Base-by-base conservation (phyloP, 148 eudicot species). In the Rhododendron ferrugineum region DNA sequence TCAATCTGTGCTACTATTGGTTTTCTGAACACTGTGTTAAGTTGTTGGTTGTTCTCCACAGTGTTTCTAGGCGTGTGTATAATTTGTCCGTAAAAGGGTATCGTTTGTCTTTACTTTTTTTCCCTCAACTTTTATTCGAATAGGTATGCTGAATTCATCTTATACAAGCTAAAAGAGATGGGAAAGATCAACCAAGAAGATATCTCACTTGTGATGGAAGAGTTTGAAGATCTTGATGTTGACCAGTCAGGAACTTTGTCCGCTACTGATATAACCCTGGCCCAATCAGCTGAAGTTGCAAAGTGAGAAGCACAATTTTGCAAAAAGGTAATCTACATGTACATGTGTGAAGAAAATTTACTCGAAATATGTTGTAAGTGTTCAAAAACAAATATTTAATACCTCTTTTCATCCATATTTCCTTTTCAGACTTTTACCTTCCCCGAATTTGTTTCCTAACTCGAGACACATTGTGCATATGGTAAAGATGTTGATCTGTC, bases 121-220 rank as follows among this genome's bases (percentile, higher is more conserved):
- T 58, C 44, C n/a, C 14, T 88, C 3, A 16, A 32, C 54, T 86
- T 70, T 20, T 28, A 28, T 81, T 73, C 80, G 20, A 3, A 81
- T 82, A 96, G 98, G 86, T 94, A 95, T 85, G 97, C 98, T 72
- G 98, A 96, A 80, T 94, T 94, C 84, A 81, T 90, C 5, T 28
- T 94, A 70, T 92, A 87, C 83, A 94, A 93, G 91, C 93, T 93
- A 7, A 94, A 94, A 86, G 94, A 96, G 92, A 93, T 94, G 96
- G 94, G 95, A 62, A 94, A 94, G 91, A 92, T 94, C 75, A 90
- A 73, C 58, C 88, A 90, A 76, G 93, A 92, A 77, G 98, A 96
- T 82, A 78, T 96, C 50, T 26, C 90, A n/a, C 85, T 88, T 42
- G 79, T 93, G 46, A 75, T 93, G 91, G 83, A 92, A 49, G 93